A percentile compares a stretch with the other conserved stretches of the same genome.
Conservation (phyloP, 164 flowering plant species). For the Tetracentron sinense region DNA sequence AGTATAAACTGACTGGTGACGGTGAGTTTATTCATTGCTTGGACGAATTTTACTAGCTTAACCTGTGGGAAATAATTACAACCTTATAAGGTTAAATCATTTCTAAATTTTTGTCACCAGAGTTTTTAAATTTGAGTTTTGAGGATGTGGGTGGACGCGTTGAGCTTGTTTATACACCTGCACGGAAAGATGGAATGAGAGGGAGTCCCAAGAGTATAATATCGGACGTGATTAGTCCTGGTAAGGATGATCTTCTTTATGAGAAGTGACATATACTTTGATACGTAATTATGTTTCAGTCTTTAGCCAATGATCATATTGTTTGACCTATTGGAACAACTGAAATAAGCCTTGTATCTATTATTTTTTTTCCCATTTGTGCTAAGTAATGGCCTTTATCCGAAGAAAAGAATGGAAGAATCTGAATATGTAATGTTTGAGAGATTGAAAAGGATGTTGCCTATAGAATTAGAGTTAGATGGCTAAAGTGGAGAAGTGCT, state of each 20-base stretch:
- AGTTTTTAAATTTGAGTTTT: constrained; percentile 56
- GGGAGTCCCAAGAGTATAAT: constrained; percentile 55
- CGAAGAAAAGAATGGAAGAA: neutral
- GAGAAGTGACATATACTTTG: neutral
- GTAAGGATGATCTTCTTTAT: constrained; percentile 31
- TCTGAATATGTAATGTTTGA: neutral
- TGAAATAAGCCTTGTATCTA: neutral
- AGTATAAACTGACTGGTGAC: constrained; percentile 52
- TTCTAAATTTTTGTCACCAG: constrained; percentile 33
- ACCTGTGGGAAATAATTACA: neutral
- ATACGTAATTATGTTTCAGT: neutral
- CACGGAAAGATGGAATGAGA: constrained; percentile 68
- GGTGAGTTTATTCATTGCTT: constrained; percentile 41
- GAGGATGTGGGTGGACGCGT: constrained; percentile 73
- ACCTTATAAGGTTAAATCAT: neutral
- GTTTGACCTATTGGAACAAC: neutral
- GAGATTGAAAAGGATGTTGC: neutral
- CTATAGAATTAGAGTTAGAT: too few relatives aligned
- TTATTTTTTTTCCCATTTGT: too few relatives aligned
- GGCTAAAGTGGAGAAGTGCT: too few relatives aligned
- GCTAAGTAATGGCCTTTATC: neutral
- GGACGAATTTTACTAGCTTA: neutral
- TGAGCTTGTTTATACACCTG: constrained; percentile 80
- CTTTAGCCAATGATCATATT: neutral
- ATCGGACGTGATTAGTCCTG: constrained; percentile 75